Evolutionary conservation across 2,329 filamentous ascomycete genomes (phyloP).

Genomic region (Verticillium dahliae): DNA sequence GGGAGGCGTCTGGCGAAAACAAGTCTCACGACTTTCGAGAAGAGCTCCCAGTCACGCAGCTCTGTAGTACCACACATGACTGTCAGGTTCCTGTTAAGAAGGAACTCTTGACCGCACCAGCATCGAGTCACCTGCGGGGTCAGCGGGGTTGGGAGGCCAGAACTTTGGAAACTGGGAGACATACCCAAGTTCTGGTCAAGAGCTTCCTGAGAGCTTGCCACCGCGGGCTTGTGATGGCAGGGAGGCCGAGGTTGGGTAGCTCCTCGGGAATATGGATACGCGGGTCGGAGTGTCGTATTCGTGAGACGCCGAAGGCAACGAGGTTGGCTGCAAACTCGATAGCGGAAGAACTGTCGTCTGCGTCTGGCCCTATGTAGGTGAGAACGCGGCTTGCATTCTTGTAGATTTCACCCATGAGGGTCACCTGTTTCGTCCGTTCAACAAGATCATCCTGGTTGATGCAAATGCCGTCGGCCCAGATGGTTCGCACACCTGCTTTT

Average conservation of each 20-base stretch:
- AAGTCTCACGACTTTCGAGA: background rate
- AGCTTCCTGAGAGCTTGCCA: background rate
- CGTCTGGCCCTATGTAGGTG: slow-evolving; percentile 14
- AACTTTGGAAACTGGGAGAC: background rate
- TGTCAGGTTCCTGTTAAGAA: background rate
- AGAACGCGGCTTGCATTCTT: slow-evolving; percentile 10
- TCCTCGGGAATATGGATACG: background rate
- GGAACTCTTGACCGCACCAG: background rate
- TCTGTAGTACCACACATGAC: background rate
- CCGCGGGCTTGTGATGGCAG: background rate
- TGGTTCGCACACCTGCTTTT: background rate
- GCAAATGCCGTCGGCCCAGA: slow-evolving; percentile 4
- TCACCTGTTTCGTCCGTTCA: slow-evolving; percentile 1
- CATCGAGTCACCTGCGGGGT: background rate
- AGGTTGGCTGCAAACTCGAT: background rate
- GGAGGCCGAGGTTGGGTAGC: background rate
- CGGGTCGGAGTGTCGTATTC: background rate
- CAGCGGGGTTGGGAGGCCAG: background rate
- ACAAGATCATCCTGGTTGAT: slow-evolving; percentile 4
- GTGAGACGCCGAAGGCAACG: background rate
- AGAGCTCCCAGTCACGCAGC: background rate
- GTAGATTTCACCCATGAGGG: slow-evolving; percentile 3
- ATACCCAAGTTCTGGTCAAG: background rate
- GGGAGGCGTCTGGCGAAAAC: background rate
- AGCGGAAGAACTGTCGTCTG: slow-evolving; percentile 2